Evolutionary conservation across 225 moss, liverwort and hornwort species (phyloP), one percentile per base, ranked within the genome.

Genomic region (Anthoceros angustus): DNA sequence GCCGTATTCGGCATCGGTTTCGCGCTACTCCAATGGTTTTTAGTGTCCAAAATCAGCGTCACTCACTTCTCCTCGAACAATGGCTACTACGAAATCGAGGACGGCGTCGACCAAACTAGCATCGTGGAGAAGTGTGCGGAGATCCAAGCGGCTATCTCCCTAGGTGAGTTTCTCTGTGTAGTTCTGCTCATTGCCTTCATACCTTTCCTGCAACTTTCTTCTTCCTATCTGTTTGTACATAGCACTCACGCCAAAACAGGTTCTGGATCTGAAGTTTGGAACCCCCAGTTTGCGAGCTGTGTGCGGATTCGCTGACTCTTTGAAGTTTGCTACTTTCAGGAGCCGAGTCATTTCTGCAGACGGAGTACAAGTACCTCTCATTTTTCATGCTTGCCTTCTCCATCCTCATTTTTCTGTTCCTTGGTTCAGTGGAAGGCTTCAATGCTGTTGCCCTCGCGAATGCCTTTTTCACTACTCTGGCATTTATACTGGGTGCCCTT

Each of bases 311-410:
- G 41, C 32, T 63, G 8, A 23, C 26, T 15, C 23, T 6, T 68
- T 48, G n/a, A 15, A 15, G 14, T 7, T 45, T 73, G 46, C 2
- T 7, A 18, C 63, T 18, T 43, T 23, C 83, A 85, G 85, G 88
- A 4, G 69, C 89, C 0, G 89, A 81, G 79, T 85, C 89, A 0
- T 93, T 93, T 20, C 71, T 89, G 66, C 0, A 46, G 0, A 93
- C 89, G 8, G 86, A 87, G 81, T 93, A 93, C 23, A 74, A 76
- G 70, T 93, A 93, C 20, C 41, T 93, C 68, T 40, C 73, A 0
- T 55, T 93, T 26, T 93, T 93, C 72, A 89, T 93, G 87, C 79
- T 85, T 46, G 50, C 84, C 7, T 93, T 93, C 69, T 93, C 93
- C 0, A 82, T 93, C 67, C 67, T 93, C 15, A 87, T 93, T 69